These are phyloP conservation scores for Capsicum baccatum DNA, from an alignment of 257 asterid genomes.

Conservation along the genomic window DNA sequence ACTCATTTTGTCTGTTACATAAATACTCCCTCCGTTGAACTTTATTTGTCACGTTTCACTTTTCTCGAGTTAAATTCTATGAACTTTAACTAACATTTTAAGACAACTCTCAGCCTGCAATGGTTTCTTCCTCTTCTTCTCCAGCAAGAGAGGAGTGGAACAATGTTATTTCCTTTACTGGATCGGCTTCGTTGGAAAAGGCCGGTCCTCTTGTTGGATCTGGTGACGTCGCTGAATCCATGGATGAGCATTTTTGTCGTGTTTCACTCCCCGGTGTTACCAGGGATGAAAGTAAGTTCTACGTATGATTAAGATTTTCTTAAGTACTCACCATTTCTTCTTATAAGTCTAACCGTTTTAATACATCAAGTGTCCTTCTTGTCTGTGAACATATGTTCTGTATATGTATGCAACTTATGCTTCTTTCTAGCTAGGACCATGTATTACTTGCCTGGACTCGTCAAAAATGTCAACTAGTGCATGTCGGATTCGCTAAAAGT, in stretches of 20 bases:
- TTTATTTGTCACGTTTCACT: too few species aligned
- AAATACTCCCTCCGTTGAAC: too few species aligned
- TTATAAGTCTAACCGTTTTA: not conserved
- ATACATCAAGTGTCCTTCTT: not conserved
- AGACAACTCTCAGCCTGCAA: constrained; percentile 34
- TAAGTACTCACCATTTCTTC: not conserved
- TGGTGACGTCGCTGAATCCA: constrained; percentile 47
- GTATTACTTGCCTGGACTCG: too few species aligned
- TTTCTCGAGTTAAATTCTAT: too few species aligned
- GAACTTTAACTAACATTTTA: too few species aligned
- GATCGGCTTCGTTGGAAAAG: constrained; percentile 47
- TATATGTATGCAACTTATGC: not conserved
- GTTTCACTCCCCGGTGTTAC: constrained; percentile 56
- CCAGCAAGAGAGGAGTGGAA: constrained; percentile 48
- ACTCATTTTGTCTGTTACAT: too few species aligned
- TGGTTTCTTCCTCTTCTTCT: constrained; percentile 42
- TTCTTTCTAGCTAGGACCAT: too few species aligned
- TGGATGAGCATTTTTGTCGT: constrained; percentile 46
- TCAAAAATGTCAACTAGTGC: too few species aligned
- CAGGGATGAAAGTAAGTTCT: constrained; percentile 45
- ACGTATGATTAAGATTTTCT: not conserved
- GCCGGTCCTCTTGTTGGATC: constrained; percentile 49
- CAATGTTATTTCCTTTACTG: constrained; percentile 42
- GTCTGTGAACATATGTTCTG: not conserved
- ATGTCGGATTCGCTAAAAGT: too few species aligned